Percentiles rank a stretch among this genome's conserved stretches.
Evolutionary conservation across 164 flowering plant species (phyloP).

Genomic region (Vitis rupestris): DNA sequence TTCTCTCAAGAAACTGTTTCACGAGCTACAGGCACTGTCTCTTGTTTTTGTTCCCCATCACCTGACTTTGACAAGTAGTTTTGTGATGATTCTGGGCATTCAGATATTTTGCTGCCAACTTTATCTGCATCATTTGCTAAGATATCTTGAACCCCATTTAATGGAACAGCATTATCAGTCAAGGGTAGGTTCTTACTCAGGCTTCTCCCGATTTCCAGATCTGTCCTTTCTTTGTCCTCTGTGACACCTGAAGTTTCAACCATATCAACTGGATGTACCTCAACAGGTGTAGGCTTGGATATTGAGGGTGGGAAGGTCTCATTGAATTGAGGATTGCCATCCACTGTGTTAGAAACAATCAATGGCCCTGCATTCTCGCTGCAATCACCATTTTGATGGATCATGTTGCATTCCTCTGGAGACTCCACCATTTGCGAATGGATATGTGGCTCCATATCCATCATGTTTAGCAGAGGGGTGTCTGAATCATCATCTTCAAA

Average conservation of each 20-base stretch:
- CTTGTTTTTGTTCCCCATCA: background rate
- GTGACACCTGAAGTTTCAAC: constrained; percentile 6
- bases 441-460: constrained; percentile 12
- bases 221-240: constrained; percentile 9
- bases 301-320: background rate
- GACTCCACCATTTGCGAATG: background rate
- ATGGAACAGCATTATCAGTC: background rate
- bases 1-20: background rate
- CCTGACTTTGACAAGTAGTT: background rate
- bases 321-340: background rate
- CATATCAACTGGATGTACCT: background rate
- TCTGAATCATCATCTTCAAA: constrained; percentile 2
- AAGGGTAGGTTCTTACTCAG: too few species aligned
- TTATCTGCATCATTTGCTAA: background rate
- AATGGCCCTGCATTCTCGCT: constrained; percentile 3
- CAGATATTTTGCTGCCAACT: background rate
- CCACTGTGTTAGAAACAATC: background rate
- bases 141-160: background rate
- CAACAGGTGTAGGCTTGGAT: constrained; percentile 7
- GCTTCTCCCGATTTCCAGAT: constrained; percentile 1
- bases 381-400: constrained; percentile 10
- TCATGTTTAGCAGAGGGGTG: background rate
- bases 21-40: background rate
- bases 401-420: constrained; percentile 8
- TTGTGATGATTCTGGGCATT: background rate